phyloP scores from a whole-genome alignment of 805 yeast species.

The Candida glaebosa region DNA sequence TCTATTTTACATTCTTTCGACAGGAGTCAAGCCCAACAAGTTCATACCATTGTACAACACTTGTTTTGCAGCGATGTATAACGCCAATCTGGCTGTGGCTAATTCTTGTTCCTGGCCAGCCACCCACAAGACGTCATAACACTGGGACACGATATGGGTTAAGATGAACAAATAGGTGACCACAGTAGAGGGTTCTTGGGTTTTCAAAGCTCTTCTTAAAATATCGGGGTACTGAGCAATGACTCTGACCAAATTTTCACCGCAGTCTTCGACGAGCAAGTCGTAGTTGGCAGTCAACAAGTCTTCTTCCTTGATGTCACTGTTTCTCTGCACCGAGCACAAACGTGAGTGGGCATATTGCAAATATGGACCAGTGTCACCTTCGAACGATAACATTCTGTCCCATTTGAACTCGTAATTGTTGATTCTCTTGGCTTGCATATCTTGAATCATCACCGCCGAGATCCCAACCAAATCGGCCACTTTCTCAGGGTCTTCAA shows the following conservation, averaged over 20 bases:
- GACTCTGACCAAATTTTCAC: slow-evolving; percentile 66
- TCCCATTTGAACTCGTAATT: slow-evolving; percentile 97
- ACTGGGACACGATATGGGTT: slow-evolving; percentile 92
- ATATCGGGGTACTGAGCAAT: slow-evolving; percentile 91
- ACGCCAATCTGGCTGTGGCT: slow-evolving; percentile 87
- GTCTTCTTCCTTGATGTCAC: slow-evolving; percentile 43
- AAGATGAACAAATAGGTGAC: slow-evolving; percentile 91
- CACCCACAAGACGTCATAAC: slow-evolving; percentile 95
- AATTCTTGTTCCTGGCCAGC: slow-evolving; percentile 88
- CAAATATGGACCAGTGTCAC: slow-evolving; percentile 98
- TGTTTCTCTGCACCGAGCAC: slow-evolving; percentile 88
- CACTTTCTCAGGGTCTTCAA: slow-evolving; percentile 88
- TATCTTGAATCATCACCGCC: slow-evolving; percentile 98
- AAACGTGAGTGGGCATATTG: slow-evolving; percentile 98
- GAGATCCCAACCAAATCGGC: slow-evolving; percentile 96
- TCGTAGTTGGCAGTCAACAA: slow-evolving; percentile 51
- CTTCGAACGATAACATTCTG: slow-evolving; percentile 97
- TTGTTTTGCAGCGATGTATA: slow-evolving; percentile 86
- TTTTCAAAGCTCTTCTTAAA: slow-evolving; percentile 75
- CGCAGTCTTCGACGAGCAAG: slow-evolving; percentile 67
- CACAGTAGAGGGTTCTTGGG: slow-evolving; percentile 87
- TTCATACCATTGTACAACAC: slow-evolving; percentile 87
- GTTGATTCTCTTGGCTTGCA: slow-evolving; percentile 95
- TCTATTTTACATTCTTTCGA: slow-evolving; percentile 82
- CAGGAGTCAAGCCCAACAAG: slow-evolving; percentile 93